Percentiles rank a stretch among this genome's conserved stretches.
Evolutionary conservation across 768 basidiomycete genomes (phyloP).

Genomic region (Mycena venus): DNA sequence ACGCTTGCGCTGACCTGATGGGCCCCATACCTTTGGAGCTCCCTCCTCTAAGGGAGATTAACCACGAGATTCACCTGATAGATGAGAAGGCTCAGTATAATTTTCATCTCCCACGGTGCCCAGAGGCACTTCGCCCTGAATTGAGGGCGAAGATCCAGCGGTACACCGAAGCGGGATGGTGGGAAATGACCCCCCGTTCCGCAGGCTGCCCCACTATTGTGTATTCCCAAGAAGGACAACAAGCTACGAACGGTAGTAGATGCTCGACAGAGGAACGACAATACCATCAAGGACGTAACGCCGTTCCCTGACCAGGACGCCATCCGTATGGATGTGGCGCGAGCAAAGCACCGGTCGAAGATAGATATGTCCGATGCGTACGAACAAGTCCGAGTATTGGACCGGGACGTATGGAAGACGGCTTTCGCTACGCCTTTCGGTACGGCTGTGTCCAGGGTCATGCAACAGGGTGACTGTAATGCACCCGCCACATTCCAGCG

Average conservation of each 20-base stretch:
- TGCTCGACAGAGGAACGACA: conserved; percentile 51
- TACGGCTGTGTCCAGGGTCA: not conserved
- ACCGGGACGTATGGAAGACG: conserved; percentile 34
- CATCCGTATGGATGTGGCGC: conserved; percentile 16
- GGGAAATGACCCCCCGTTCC: conserved; percentile 14
- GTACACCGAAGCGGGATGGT: conserved; percentile 17
- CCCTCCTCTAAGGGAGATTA: conserved; percentile 46
- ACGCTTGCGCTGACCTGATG: conserved; percentile 29
- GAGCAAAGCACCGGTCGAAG: too few species aligned
- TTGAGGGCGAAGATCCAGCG: conserved; percentile 18
- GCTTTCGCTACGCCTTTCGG: conserved; percentile 8
- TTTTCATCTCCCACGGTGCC: conserved; percentile 39
- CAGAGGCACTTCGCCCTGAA: conserved; percentile 36
- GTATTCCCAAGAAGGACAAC: conserved; percentile 42
- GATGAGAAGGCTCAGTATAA: conserved; percentile 35
- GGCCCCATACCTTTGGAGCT: conserved; percentile 28
- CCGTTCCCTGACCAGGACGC: not conserved
- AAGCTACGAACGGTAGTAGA: conserved; percentile 51
- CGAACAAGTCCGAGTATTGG: conserved; percentile 46
- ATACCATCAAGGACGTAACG: conserved; percentile 48
- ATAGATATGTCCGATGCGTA: conserved; percentile 48
- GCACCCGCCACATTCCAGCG: conserved; percentile 5
- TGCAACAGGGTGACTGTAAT: conserved; percentile 13
- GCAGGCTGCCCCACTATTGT: conserved; percentile 41
- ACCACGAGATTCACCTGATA: conserved; percentile 45